Evolutionary conservation across 2,329 filamentous ascomycete species (phyloP).

Genomic region (Fusarium nisikadoi): DNA sequence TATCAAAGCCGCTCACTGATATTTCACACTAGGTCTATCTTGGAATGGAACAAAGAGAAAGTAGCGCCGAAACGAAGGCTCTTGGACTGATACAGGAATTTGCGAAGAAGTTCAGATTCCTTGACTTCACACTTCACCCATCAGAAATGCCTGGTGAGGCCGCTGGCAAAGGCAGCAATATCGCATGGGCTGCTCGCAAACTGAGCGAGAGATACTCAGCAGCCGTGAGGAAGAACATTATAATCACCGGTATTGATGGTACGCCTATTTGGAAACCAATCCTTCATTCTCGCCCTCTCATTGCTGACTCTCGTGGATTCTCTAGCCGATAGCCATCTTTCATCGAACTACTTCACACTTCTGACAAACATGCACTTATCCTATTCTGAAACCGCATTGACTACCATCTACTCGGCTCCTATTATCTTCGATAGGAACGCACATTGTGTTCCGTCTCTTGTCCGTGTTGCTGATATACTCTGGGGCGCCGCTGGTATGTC

Average conservation of each 20-base stretch:
- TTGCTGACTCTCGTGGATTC: conserved; percentile 8
- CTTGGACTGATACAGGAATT: conserved; percentile 70
- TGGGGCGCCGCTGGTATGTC: conserved; percentile 79
- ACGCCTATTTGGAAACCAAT: conserved; percentile 48
- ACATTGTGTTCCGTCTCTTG: conserved; percentile 72
- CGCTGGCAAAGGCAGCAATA: conserved; percentile 79
- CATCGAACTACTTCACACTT: conserved; percentile 72
- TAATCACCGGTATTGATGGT: conserved; percentile 80
- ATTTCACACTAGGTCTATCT: conserved; percentile 67
- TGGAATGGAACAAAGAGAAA: conserved; percentile 77
- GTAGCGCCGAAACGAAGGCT: conserved; percentile 70
- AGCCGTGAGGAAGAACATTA: conserved; percentile 66
- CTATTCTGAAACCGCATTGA: conserved; percentile 67
- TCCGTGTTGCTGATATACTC: conserved; percentile 76
- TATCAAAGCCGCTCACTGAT: conserved; percentile 8
- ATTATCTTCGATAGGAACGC: conserved; percentile 81
- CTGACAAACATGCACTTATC: conserved; percentile 71
- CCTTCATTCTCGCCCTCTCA: not conserved
- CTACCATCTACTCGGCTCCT: conserved; percentile 74
- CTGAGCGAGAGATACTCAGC: conserved; percentile 70
- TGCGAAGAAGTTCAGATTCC: conserved; percentile 71
- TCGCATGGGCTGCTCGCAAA: conserved; percentile 75
- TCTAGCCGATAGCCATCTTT: conserved; percentile 76
- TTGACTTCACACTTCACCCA: conserved; percentile 76
- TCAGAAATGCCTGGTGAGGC: conserved; percentile 73